These are phyloP conservation scores for Didymella arachidicola DNA, from an alignment of 2,329 filamentous ascomycete species.

Conservation along the genomic window DNA sequence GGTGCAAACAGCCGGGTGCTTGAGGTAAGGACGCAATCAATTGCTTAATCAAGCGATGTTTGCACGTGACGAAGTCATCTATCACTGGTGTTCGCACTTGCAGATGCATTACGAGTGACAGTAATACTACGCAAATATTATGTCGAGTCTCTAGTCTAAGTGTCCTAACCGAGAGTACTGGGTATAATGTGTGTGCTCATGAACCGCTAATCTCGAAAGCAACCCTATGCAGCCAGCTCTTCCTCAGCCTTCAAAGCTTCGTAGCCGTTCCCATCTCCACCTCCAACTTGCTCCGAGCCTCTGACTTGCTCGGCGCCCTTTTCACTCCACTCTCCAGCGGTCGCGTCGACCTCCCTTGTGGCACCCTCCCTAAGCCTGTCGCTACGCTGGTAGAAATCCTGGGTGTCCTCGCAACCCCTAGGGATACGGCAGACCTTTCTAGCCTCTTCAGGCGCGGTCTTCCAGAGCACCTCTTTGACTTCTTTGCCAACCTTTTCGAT, in stretches of 20 bases:
- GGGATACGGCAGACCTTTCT: constrained; percentile 70
- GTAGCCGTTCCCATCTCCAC: constrained; percentile 40
- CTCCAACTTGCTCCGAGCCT: constrained; percentile 18
- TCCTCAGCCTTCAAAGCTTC: constrained; percentile 25
- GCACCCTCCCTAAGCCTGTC: constrained; percentile 26
- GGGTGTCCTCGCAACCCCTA: constrained; percentile 64
- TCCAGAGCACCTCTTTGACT: constrained; percentile 83
- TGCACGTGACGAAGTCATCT: neutral
- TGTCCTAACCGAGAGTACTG: neutral
- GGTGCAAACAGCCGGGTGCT: neutral
- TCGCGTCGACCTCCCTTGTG: constrained; percentile 36
- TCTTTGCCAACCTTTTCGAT: constrained; percentile 84
- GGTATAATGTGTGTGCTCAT: constrained; percentile 16
- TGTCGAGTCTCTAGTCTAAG: constrained; percentile 1
- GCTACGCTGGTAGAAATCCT: constrained; percentile 36
- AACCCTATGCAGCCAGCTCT: neutral
- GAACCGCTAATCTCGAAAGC: constrained; percentile 12
- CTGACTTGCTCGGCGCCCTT: constrained; percentile 38
- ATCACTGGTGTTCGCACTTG: neutral
- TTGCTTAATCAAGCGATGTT: neutral
- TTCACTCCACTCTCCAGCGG: constrained; percentile 44
- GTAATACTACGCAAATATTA: neutral
- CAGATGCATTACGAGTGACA: neutral
- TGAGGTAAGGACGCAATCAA: neutral
- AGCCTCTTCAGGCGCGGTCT: constrained; percentile 67